Percentiles rank a stretch among this genome's conserved stretches.
These are phyloP conservation scores for Geranium brycei DNA, from an alignment of 345 rosid species.

Conservation along the genomic window DNA sequence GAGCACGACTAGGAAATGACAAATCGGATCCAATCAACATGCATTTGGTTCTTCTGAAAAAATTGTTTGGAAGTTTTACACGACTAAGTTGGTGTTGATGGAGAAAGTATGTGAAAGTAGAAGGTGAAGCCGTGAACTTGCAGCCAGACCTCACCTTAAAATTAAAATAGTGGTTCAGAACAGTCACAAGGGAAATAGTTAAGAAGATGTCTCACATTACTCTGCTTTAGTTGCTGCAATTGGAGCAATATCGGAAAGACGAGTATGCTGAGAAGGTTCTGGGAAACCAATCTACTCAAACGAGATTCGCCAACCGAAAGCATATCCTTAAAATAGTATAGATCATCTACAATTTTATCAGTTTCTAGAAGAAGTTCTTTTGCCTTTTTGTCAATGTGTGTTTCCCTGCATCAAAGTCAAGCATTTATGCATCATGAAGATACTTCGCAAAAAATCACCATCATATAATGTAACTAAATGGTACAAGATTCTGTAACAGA, in stretches of 20 bases:
- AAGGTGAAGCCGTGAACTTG: background rate
- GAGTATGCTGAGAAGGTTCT: constrained; percentile 34
- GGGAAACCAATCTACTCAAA: constrained; percentile 31
- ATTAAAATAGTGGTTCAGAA: background rate
- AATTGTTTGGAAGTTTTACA: background rate
- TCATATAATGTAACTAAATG: background rate
- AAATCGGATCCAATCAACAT: background rate
- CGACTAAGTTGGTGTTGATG: background rate
- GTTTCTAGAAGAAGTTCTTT: constrained; percentile 27
- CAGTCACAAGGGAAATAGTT: constrained; percentile 4
- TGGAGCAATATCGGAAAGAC: constrained; percentile 41
- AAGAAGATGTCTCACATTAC: constrained; percentile 30
- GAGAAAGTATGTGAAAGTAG: background rate
- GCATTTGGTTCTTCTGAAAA: background rate
- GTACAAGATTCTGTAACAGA: background rate
- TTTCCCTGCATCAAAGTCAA: constrained; percentile 30
- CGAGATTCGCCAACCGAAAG: constrained; percentile 33
- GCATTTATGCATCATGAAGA: constrained; percentile 2
- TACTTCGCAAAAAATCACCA: background rate
- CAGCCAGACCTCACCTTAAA: constrained; percentile 5
- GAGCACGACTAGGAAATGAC: background rate
- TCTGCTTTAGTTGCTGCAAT: constrained; percentile 24
- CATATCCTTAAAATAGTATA: constrained; percentile 57
- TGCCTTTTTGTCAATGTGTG: constrained; percentile 14
- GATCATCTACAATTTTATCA: constrained; percentile 49